Conservation (phyloP, 2,329 filamentous ascomycete genomes). For the Huntiella moniliformis region DNA sequence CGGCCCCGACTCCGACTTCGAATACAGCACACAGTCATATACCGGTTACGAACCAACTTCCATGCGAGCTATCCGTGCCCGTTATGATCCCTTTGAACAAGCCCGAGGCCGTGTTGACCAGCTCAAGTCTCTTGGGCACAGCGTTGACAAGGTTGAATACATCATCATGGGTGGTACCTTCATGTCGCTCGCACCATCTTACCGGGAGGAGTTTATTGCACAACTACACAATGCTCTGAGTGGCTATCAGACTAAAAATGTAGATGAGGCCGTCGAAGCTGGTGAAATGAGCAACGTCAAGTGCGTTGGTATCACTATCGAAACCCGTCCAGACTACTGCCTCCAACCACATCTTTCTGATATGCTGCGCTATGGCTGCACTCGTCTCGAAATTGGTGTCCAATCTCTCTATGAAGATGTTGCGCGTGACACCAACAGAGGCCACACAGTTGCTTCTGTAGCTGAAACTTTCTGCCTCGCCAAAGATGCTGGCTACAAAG, state of each 20-base stretch:
- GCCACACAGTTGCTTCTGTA: conserved; percentile 86
- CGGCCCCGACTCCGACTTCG: conserved; percentile 93
- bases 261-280: conserved; percentile 86
- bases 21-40: conserved; percentile 97
- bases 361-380: conserved; percentile 97
- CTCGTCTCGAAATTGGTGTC: conserved; percentile 81
- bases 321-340: conserved; percentile 93
- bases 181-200: conserved; percentile 82
- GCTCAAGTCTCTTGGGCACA: conserved; percentile 86
- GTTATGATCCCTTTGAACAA: conserved; percentile 96
- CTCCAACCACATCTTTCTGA: conserved; percentile 84
- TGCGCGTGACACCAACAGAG: conserved; percentile 90
- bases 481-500: conserved; percentile 97
- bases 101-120: conserved; percentile 90
- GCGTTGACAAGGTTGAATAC: conserved; percentile 97
- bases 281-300: conserved; percentile 96
- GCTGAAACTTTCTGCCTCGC: conserved; percentile 93
- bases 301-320: conserved; percentile 96
- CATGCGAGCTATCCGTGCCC: conserved; percentile 90
- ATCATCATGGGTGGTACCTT: conserved; percentile 99
- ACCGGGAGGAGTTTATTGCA: conserved; percentile 83
- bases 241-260: conserved; percentile 82
- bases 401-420: conserved; percentile 97
- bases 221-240: conserved; percentile 94
- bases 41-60: conserved; percentile 97